Base-by-base conservation (phyloP, 2,329 filamentous ascomycete species). In the Neopestalotiopsis sp. region DNA sequence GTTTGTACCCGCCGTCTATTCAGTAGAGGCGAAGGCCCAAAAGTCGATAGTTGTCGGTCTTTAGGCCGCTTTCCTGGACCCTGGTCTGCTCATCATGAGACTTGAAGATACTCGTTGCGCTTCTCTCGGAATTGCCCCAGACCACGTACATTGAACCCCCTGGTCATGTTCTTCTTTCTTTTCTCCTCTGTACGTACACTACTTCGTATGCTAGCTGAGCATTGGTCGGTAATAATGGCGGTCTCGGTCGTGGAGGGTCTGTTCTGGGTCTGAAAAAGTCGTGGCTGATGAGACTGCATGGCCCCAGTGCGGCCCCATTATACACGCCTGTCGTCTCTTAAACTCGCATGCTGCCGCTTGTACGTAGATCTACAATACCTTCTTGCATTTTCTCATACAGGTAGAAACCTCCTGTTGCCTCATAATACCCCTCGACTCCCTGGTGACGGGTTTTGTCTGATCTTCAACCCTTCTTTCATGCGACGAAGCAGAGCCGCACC, bases 261-360 rank as follows among this genome's bases (percentile, higher is more conserved):
- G 24, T 28, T 28, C 24, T 28, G 34, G 34, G 34, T 38, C 34
- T 10, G 6, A 10, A 38, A 38, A 38, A 52, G 45, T 14, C n/a
- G 61, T 64, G 61, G 61, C 61, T 64, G 61, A 49, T 64, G 61
- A 64, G 40, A 64, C 61, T 64, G n/a, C 40, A 40, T 34, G 32
- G n/a, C 24, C 45, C 64, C 62, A 56, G 38, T 10, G 40, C 64
- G 64, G 49, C 45, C 64, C 64, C 64, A 66, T 66, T 20, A 49
- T 52, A 52, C 24, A 24, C 7, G 49, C 79, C 75, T 79, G 77
- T 80, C 77, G 72, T 75, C 78, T 81, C 79, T 81, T 83, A 83
- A 83, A 67, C 81, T 76, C 75, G 72, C 78, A 78, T 78, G 77
- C 79, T 78, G 77, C 80, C 76, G 75, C 71, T 76, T 79, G 75